Evolutionary conservation across 164 flowering plant species (phyloP).

Genomic region (Cinnamomum chago): DNA sequence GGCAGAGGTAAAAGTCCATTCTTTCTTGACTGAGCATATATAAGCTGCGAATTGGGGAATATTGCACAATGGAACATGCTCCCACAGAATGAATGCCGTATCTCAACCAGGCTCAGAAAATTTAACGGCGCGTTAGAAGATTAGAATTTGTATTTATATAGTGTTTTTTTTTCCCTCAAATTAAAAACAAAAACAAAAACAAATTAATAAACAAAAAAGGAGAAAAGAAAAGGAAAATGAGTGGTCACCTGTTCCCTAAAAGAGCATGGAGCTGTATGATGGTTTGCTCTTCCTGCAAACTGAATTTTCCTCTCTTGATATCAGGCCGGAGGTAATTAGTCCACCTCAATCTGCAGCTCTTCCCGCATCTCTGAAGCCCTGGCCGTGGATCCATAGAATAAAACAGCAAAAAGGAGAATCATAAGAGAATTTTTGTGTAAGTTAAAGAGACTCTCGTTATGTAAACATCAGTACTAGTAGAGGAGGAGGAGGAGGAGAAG

Average conservation of each 20-base stretch:
- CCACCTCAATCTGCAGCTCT: constrained; percentile 94
- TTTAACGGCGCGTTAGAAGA: neutral
- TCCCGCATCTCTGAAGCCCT: constrained; percentile 94
- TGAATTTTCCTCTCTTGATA: constrained; percentile 93
- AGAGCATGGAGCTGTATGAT: constrained; percentile 98
- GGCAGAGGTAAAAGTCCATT: no score
- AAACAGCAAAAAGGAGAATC: neutral
- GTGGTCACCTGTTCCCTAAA: constrained; percentile 75
- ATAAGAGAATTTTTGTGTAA: neutral
- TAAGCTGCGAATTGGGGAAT: no score
- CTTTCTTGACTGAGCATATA: no score
- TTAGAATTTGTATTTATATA: no score
- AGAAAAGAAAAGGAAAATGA: neutral
- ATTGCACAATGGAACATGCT: neutral
- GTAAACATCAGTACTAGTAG: neutral
- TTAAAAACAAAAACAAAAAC: neutral
- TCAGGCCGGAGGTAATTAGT: constrained; percentile 92
- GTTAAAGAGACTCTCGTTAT: neutral
- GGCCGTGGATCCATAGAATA: neutral
- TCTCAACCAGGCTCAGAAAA: neutral
- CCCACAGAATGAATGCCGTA: neutral
- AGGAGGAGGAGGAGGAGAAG: neutral
- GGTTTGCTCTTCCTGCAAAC: constrained; percentile 84
- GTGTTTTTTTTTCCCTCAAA: neutral
- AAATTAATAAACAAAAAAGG: neutral